Evolutionary conservation across 257 asterid species (phyloP), one percentile per base, ranked within the genome.

Genomic region (Forsythia suspensa): DNA sequence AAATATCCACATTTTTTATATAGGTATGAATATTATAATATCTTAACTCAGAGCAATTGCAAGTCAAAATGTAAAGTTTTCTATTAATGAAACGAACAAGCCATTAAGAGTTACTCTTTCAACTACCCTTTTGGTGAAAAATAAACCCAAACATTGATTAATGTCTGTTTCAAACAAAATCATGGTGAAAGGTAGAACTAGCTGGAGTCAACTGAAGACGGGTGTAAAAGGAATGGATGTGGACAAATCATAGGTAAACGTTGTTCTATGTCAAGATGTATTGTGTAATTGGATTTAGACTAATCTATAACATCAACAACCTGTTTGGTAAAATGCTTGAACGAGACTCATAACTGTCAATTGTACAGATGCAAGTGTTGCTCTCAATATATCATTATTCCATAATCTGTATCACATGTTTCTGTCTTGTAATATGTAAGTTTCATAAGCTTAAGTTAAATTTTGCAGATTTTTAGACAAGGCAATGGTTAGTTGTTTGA

Each of bases 391-490:
- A 13, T 48, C 57, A 48, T 13, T 12, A 6, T 24, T 24, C 24
- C 24, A 24, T 24, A 24, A 24, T 24, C 24, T 24, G 24, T 24
- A 24, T 24, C 24, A 24, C 24, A 24, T 24, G 24, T 24, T 24
- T 24, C 24, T 24, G 24, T 24, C 24, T 24, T 24, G 24, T 24
- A 24, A 24, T 24, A 24, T 24, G 24, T 24, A 24, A 24, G 24
- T 24, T 4, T 66, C 34, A 43, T 38, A 44, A 4, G 10, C 6
- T 24, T 24, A 24, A 24, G 24, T 29, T 44, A 9, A 24, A 4
- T 6, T 74, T 12, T 76, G 76, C 75, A 89, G 95, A 70, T 87
- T 83, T 44, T 65, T 90, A 0, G 95, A 88, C 77, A 88, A 87
- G 79, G 92, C 95, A 34, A 69, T 20, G 72, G 52, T 86, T 44